These are phyloP conservation scores for Aspergillus novofumigatus DNA, from an alignment of 2,329 filamentous ascomycete species.

Conservation along the genomic window DNA sequence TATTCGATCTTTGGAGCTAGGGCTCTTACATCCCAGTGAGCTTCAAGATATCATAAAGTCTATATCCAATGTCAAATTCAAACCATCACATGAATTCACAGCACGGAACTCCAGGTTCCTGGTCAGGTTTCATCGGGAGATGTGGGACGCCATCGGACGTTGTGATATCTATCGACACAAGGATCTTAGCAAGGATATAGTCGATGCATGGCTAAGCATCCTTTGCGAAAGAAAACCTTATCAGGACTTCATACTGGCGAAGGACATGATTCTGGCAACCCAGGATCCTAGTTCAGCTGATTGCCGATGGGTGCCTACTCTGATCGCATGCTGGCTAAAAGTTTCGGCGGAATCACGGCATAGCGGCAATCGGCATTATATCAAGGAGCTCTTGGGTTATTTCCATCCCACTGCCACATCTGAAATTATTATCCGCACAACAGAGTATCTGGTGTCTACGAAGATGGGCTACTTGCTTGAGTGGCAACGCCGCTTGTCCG, in stretches of 20 bases:
- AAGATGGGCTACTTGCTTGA: constrained; percentile 20
- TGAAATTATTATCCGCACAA: constrained; percentile 28
- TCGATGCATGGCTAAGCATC: constrained; percentile 30
- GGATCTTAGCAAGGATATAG: constrained; percentile 27
- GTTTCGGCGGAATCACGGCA: constrained; percentile 4
- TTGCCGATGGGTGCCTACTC: constrained; percentile 20
- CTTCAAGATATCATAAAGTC: constrained; percentile 28
- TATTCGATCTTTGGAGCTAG: constrained; percentile 30
- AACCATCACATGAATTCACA: constrained; percentile 10
- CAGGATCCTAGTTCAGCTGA: constrained; percentile 12
- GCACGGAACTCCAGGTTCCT: constrained; percentile 15
- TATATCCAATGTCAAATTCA: constrained; percentile 17
- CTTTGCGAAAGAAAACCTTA: constrained; percentile 15
- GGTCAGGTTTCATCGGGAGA: constrained; percentile 21
- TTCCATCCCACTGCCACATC: constrained; percentile 23
- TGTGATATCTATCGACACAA: constrained; percentile 32
- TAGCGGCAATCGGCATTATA: constrained; percentile 10
- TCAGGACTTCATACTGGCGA: constrained; percentile 21
- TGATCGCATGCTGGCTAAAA: constrained; percentile 26
- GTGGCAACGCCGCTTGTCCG: constrained; percentile 28
- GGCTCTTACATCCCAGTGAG: constrained; percentile 31
- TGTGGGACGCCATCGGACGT: constrained; percentile 36
- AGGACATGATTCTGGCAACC: constrained; percentile 28
- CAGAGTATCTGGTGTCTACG: constrained; percentile 26
- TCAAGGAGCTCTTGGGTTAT: constrained; percentile 17